Base-by-base conservation (phyloP, 495 filamentous ascomycete genomes). In the Aspergillus carlsbadensis region DNA sequence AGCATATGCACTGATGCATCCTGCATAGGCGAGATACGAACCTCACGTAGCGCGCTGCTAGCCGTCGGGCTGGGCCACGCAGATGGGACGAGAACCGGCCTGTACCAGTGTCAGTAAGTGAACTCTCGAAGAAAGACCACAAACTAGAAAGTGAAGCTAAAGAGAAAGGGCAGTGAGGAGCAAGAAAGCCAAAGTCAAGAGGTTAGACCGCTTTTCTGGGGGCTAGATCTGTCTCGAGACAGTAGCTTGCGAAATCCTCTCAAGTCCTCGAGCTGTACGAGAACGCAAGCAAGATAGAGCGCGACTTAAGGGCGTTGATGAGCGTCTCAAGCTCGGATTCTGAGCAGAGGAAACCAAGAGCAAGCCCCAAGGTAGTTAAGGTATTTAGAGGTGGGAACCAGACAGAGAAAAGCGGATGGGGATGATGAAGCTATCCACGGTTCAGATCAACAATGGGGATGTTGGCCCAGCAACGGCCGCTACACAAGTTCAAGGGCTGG, bases 361-460 rank as follows among this genome's bases (percentile, higher is more conserved):
- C 53, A 69, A 63, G 57, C 52, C 62, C 61, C 64, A 42, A 56
- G 62, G 62, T 63, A 50, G 56, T 45, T 61, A 69, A 61, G 69
- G 65, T 66, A 59, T 65, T 65, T 68, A 65, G 62, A 60, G 56
- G 60, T 63, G 62, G 62, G 60, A 68, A 65, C 63, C 63, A 64
- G 46, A 63, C 63, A 64, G 46, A 63, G 63, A 58, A 67, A 60
- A 52, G 62, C 55, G 47, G 62, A 64, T 64, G 60, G 60, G 60
- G 63, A 54, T 57, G 63, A 37, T 68, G 65, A 68, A 61, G 65
- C 68, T 63, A 69, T 69, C 66, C 70, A 69, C 65, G 71, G 67
- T 67, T 70, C 68, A 59, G 64, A 72, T 76, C 74, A 77, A 77
- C 74, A 77, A 77, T 69, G 60, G 61, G 49, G 60, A 35, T 49